phyloP scores from a whole-genome alignment of 208 protist genomes.

The Phytomonas francai region DNA sequence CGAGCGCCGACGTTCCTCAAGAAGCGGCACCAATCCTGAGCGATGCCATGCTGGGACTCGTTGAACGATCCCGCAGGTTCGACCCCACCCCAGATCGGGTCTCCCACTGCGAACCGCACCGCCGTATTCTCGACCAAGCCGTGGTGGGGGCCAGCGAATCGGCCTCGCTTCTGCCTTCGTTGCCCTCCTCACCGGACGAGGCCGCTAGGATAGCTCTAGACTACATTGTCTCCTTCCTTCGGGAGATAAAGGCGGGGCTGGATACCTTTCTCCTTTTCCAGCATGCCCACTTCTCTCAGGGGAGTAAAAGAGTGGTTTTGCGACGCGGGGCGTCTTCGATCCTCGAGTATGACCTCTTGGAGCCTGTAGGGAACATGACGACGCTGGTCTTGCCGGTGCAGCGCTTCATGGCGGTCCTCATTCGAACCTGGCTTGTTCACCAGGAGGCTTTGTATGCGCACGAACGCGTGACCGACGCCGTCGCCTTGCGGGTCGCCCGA shows the following conservation, averaged over 20 bases:
- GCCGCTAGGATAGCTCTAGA: background rate
- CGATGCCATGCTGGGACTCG: too few species aligned
- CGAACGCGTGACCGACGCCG: constrained; percentile 8
- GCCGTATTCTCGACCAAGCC: too few species aligned
- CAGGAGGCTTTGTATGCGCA: constrained; percentile 1
- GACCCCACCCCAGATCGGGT: too few species aligned
- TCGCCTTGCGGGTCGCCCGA: constrained; percentile 3
- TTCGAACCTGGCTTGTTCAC: constrained; percentile 37
- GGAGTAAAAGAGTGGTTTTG: constrained; percentile 21
- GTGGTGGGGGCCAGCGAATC: too few species aligned
- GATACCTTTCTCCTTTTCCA: constrained; percentile 18
- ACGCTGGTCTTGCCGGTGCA: constrained; percentile 33
- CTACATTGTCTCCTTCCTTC: constrained; percentile 17
- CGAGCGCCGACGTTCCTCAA: too few species aligned
- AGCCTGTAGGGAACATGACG: constrained; percentile 22
- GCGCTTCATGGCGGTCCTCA: constrained; percentile 37
- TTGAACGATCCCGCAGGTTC: too few species aligned
- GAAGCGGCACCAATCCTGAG: too few species aligned
- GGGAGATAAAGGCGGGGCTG: constrained; percentile 22
- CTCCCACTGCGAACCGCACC: too few species aligned
- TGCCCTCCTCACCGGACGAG: too few species aligned
- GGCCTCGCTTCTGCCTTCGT: too few species aligned
- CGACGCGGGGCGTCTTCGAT: constrained; percentile 15
- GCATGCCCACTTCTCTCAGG: constrained; percentile 17
- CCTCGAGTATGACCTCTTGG: constrained; percentile 28